Evolutionary conservation across 2,329 filamentous ascomycete genomes (phyloP).

Genomic region (Pyrenochaeta sp.): DNA sequence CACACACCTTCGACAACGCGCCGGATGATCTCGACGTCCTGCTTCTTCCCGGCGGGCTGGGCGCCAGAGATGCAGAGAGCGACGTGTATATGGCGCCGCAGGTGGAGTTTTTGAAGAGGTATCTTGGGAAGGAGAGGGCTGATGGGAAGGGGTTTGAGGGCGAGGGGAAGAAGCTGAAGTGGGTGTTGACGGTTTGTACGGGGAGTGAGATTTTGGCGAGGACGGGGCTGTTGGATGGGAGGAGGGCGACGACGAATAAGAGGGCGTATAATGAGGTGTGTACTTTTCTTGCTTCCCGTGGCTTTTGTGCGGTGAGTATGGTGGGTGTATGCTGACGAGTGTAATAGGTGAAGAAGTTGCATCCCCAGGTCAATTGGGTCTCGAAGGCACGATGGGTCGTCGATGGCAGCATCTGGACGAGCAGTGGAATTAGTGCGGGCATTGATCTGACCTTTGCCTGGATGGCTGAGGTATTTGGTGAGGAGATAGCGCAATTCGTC

Average conservation of each 20-base stretch:
- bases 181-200: constrained; percentile 72
- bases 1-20: constrained; percentile 62
- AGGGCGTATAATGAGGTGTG: constrained; percentile 54
- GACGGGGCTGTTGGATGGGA: constrained; percentile 67
- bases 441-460: constrained; percentile 69
- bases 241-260: constrained; percentile 73
- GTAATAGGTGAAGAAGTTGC: constrained; percentile 52
- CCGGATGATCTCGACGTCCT: constrained; percentile 65
- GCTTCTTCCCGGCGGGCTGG: constrained; percentile 70
- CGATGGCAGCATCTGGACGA: constrained; percentile 72
- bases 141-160: constrained; percentile 55
- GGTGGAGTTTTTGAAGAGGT: constrained; percentile 55
- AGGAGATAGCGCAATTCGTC: constrained; percentile 57
- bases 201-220: constrained; percentile 66
- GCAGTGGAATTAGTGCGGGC: constrained; percentile 68
- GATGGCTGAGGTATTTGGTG: constrained; percentile 62
- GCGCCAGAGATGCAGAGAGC: constrained; percentile 46
- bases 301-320: background rate
- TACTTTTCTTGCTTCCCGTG: background rate
- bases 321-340: background rate
- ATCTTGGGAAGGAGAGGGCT: no score
- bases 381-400: constrained; percentile 68
- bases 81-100: constrained; percentile 43
- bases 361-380: constrained; percentile 66
- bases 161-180: constrained; percentile 54